These are phyloP conservation scores for Plectosphaerella plurivora DNA, from an alignment of 2,329 filamentous ascomycete genomes.

Conservation along the genomic window DNA sequence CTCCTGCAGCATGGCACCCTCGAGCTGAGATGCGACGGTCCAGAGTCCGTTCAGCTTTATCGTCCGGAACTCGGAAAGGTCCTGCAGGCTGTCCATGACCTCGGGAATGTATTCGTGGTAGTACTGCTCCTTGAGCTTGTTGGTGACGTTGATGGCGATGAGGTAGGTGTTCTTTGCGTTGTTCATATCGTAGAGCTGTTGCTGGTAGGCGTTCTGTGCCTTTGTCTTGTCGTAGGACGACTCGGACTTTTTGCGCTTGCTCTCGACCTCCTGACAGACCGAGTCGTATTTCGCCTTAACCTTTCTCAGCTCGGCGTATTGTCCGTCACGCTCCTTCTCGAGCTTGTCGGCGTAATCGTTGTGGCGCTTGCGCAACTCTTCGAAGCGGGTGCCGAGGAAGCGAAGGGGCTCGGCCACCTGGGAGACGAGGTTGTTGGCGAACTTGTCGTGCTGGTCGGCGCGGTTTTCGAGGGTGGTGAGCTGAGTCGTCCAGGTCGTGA, in stretches of 20 bases:
- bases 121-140: constrained; percentile 96
- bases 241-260: constrained; percentile 89
- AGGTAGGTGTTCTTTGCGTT: constrained; percentile 98
- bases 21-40: constrained; percentile 74
- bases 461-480: constrained; percentile 83
- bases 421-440: constrained; percentile 69
- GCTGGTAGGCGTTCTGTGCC: constrained; percentile 85
- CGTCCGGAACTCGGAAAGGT: constrained; percentile 85
- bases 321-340: constrained; percentile 80
- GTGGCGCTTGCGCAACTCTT: constrained; percentile 90
- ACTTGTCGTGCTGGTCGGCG: constrained; percentile 84
- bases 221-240: constrained; percentile 92
- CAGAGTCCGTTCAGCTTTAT: constrained; percentile 81
- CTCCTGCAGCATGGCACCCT: constrained; percentile 71
- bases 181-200: constrained; percentile 92
- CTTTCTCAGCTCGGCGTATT: constrained; percentile 83
- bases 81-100: constrained; percentile 86
- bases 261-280: constrained; percentile 91
- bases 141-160: constrained; percentile 92
- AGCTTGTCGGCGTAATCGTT: constrained; percentile 83
- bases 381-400: constrained; percentile 67
- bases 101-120: constrained; percentile 97
- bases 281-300: constrained; percentile 90
- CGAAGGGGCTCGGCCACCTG: constrained; percentile 87
- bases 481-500: constrained; percentile 96